Evolutionary conservation across 2,329 filamentous ascomycete species (phyloP), one percentile per base, ranked within the genome.

Genomic region (Ascomycota sp.): DNA sequence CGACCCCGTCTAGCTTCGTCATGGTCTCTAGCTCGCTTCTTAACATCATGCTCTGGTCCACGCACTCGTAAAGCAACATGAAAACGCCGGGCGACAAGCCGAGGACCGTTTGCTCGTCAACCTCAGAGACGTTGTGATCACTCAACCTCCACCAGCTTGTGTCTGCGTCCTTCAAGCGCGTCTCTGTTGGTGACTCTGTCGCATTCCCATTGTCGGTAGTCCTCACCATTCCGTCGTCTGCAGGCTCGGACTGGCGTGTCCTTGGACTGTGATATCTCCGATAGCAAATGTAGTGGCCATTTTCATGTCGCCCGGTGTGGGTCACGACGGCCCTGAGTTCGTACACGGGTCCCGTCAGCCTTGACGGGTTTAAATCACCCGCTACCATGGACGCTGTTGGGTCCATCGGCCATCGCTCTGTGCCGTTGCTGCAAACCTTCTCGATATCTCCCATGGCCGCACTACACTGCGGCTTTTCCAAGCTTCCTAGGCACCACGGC

Each of bases 241-340:
- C 16, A 3, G 16, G 5, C 3, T 21, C 16, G 16, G 16, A 21
- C 16, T 21, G 16, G 16, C 16, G 3, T 21, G n/a, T 11, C 8
- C 26, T 7, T 29, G 27, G 25, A 13, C 26, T 12, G 31, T n/a
- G 62, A 45, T 81, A 75, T 45, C 76, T 79, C 34, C 81, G 68
- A 52, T 89, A 92, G 50, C 82, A 92, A 29, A 93, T 73, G 44
- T 98, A 95, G 55, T 98, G 89, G 0, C 89, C 89, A 44, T 92
- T 92, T 40, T 93, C 83, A 50, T 95, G 89, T 26, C 78, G 66
- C 4, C 89, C 89, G 39, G 78, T 80, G 49, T 95, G 89, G 1
- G 82, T 89, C 8, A 95, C 69, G 0, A 86, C 78, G 25, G 84
- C 82, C 35, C 77, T 70, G 11, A 95, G 60, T 47, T 80, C 71